Evolutionary conservation across 2,329 filamentous ascomycete species (phyloP).

Genomic region (Ophiostoma tasmaniense): DNA sequence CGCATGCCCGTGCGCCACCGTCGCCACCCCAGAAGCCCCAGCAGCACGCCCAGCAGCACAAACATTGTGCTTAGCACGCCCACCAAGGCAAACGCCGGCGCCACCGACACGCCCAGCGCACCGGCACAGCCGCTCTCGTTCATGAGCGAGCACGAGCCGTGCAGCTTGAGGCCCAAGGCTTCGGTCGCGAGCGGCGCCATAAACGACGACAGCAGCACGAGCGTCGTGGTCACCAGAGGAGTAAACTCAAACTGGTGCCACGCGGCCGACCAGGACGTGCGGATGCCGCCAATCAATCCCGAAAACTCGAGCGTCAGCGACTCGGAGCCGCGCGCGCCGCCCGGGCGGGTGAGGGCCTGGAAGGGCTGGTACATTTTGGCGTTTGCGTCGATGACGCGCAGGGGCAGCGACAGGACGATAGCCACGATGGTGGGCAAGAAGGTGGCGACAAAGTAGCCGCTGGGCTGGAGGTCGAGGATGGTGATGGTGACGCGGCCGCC

Average conservation of each 20-base stretch:
- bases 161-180: conserved; percentile 32
- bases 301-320: conserved; percentile 36
- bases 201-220: conserved; percentile 29
- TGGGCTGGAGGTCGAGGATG: conserved; percentile 13
- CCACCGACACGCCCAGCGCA: conserved; percentile 29
- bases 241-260: conserved; percentile 29
- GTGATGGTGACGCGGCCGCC: background rate
- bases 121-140: conserved; percentile 28
- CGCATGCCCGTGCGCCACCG: conserved; percentile 28
- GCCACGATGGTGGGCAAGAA: conserved; percentile 36
- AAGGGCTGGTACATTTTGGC: conserved; percentile 38
- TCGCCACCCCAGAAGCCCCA: conserved; percentile 28
- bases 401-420: conserved; percentile 32
- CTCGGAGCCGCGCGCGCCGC: conserved; percentile 32
- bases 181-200: conserved; percentile 35
- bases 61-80: conserved; percentile 28
- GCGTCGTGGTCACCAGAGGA: conserved; percentile 31
- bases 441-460: conserved; percentile 33
- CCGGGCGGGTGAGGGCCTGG: conserved; percentile 31
- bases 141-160: conserved; percentile 28
- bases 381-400: conserved; percentile 34
- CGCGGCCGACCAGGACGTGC: conserved; percentile 30
- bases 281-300: conserved; percentile 25
- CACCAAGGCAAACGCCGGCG: conserved; percentile 27
- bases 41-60: conserved; percentile 25